Conservation (phyloP, 805 yeast species). For the Candida ortonii region DNA sequence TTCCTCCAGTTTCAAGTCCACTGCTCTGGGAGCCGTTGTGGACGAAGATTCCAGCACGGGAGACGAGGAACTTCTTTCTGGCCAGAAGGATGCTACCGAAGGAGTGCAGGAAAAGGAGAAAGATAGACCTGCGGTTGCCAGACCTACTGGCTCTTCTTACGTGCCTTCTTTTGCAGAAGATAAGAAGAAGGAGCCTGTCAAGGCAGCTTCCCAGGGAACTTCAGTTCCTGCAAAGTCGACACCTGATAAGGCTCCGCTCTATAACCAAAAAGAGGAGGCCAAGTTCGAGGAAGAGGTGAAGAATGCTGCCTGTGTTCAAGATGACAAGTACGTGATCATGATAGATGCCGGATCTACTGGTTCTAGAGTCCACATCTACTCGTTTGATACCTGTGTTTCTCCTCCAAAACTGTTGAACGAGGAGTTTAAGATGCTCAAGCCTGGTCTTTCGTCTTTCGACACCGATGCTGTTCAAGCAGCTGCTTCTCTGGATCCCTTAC, state of each 20-base stretch:
- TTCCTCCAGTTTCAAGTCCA: constrained; percentile 1
- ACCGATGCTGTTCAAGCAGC: constrained; percentile 86
- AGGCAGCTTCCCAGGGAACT: background rate
- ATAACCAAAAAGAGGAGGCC: constrained; percentile 15
- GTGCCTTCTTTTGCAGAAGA: constrained; percentile 4
- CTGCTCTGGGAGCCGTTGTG: constrained; percentile 12
- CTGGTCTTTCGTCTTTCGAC: constrained; percentile 86
- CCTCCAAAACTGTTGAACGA: constrained; percentile 82
- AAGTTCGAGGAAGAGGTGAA: constrained; percentile 13
- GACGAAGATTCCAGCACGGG: constrained; percentile 6
- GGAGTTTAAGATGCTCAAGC: constrained; percentile 82
- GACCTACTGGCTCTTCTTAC: constrained; percentile 3
- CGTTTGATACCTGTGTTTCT: constrained; percentile 79
- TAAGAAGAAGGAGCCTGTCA: too few species aligned
- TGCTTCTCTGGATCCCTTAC: constrained; percentile 76
- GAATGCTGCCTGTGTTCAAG: constrained; percentile 34
- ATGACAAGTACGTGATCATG: constrained; percentile 79
- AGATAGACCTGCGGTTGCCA: constrained; percentile 5
- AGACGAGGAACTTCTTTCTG: background rate
- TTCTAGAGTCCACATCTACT: constrained; percentile 91
- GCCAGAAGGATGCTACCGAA: background rate
- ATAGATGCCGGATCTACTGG: constrained; percentile 98
- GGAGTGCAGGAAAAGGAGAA: constrained; percentile 2
- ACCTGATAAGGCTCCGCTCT: constrained; percentile 5
- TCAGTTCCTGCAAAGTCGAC: background rate